Base-by-base conservation (phyloP, 805 yeast genomes). In the Suhomyces emberorum region DNA sequence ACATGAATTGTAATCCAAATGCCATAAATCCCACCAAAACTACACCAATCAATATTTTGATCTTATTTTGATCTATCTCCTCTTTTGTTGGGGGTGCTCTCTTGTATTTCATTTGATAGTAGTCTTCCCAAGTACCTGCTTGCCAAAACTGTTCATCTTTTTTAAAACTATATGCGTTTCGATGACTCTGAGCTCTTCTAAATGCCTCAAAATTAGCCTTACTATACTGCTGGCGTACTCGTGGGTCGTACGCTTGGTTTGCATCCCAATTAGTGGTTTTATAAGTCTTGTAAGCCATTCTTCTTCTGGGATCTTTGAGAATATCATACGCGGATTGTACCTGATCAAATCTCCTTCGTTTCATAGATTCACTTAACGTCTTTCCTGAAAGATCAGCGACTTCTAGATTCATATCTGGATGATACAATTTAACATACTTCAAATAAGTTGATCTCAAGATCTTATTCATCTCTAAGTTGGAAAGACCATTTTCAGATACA, bases 111-210 rank as follows among this genome's bases (percentile, higher is more conserved):
- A 69, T 63, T 27, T 57, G 51, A 65, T 77, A 72, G 51, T 70
- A 72, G 39, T 79, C 85, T 43, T 78, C 83, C 84, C 84, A 78
- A 0, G 74, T 74, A 1, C 79, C 79, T 0, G 84, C 82, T 32
- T 63, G 72, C 77, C 81, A 76, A 53, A 79, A 79, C 23, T 61
- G 60, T 37, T 70, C 72, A 44, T 64, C 60, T 23, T 54, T 49
- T 3, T 56, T 40, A 42, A 61, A 66, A 23, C 48, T 38, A 42
- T 63, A 60, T 29, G 52, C 40, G 25, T 32, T 42, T n/a, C 71
- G 52, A 36, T 65, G 65, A 20, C 67, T 63, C 41, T 65, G 60
- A 10, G 71, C 71, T 47, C 50, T 48, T 16, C 70, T 45, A 41
- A 49, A 65, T 1, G 62, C 61, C n/a, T 66, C 57, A 35, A 63